Evolutionary conservation across 768 basidiomycete genomes (phyloP).

Genomic region (Lactifluus volemus): DNA sequence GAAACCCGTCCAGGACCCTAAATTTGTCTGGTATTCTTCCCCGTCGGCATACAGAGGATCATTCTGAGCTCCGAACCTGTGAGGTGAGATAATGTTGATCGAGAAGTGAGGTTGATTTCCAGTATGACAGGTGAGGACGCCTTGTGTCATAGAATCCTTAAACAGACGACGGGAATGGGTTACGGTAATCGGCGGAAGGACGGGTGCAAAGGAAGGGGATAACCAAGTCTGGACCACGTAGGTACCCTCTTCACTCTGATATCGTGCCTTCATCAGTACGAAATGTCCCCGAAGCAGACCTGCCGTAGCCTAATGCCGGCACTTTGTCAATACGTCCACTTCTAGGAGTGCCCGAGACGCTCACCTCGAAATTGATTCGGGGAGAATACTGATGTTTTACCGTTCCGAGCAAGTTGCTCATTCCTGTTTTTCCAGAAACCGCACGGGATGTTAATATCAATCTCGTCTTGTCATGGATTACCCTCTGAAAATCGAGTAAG

Average conservation of each 20-base stretch:
- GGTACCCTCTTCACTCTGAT: conserved; percentile 11
- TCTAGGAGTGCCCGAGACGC: neutral
- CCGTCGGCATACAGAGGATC: conserved; percentile 8
- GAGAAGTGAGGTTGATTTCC: conserved; percentile 13
- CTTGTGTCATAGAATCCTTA: conserved; percentile 18
- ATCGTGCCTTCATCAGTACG: conserved; percentile 7
- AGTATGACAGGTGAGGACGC: conserved; percentile 12
- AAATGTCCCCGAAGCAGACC: conserved; percentile 17
- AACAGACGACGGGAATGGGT: conserved; percentile 20
- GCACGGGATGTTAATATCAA: conserved; percentile 34
- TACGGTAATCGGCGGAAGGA: conserved; percentile 17
- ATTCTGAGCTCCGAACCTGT: neutral
- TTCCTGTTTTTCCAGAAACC: conserved; percentile 9
- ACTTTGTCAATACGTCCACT: neutral
- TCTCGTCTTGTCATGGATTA: conserved; percentile 38
- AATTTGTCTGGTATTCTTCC: conserved; percentile 17
- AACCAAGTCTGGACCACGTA: conserved; percentile 11
- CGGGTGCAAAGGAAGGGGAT: conserved; percentile 8
- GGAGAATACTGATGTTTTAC: conserved; percentile 73
- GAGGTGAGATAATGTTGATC: conserved; percentile 12
- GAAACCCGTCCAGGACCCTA: conserved; percentile 46
- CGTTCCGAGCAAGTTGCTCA: conserved; percentile 46
- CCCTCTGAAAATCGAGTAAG: conserved; percentile 33
- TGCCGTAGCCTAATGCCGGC: conserved; percentile 20
- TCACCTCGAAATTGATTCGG: conserved; percentile 36